Base-by-base conservation (phyloP, 345 rosid species). In the Eucalyptus paniculata region DNA sequence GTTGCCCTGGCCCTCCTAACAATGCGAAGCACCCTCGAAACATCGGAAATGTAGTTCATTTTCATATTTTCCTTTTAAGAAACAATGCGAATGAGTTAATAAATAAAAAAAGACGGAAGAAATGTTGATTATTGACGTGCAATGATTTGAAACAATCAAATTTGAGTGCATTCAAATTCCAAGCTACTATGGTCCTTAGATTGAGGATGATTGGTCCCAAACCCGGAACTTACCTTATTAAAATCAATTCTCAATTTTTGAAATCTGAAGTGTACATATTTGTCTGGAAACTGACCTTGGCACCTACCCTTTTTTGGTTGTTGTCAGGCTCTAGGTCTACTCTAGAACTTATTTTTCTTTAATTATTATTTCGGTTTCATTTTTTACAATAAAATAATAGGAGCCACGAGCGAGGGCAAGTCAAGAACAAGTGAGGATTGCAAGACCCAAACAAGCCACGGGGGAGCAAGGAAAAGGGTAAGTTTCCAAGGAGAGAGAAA, bases 311-410 rank as follows among this genome's bases (percentile, higher is more conserved):
- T 24, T 56, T 23, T 56, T 56, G 1, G 56, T 56, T 56, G 28
- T 56, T 24, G 62, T 24, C 13, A 2, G 6, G 62, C 2, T 23
- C 12, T 24, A 23, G 28, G 30, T 56, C 30, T 56, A 24, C 62
- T 24, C 13, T 23, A 56, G 30, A 56, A 56, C 62, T 24, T 56
- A 56, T 56, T 56, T 56, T 24, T 56, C 30, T 4, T 56, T 56
- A 23, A 0, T 56, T 24, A 0, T 24, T 56, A 0, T 56, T 2
- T 24, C 2, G 28, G 6, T 56, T 56, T 23, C 1, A 56, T 56
- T 56, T 56, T 56, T 56, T 56, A 4, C 6, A 24, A 24, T 5
- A 56, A 56, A 10, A 56, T 9, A 56, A 56, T 24, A 24, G 12
- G 62, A 56, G 62, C 12, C 30, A 0, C 3, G 12, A 56, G 62